Evolutionary conservation across 2,329 filamentous ascomycete genomes (phyloP), one percentile per base, ranked within the genome.

Genomic region (Uncinocarpus reesii): DNA sequence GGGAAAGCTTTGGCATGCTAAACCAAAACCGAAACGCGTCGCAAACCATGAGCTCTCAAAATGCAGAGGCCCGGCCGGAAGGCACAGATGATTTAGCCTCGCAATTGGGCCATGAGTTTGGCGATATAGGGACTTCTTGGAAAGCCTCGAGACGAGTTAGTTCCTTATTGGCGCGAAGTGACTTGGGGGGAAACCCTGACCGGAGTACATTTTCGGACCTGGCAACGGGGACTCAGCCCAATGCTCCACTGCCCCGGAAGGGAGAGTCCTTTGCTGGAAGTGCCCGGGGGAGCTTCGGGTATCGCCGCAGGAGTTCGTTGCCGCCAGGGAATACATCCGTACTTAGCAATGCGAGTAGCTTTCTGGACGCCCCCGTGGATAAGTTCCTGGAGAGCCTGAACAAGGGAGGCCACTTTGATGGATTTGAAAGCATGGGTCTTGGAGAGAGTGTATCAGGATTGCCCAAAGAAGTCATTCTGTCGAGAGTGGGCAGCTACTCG

Each of bases 151-250:
- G 92, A 36, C 79, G 92, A 43, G 84, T 96, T 21, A 98, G 92
- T 69, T 96, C 90, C 13, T 77, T 95, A 67, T 73, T 95, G 46
- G 89, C 89, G 13, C 77, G 90, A 58, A 84, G 86, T 26, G 90
- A 95, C 61, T 71, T 95, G 16, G 90, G 86, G 0, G 83, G 86
- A 7, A 92, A 83, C 13, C 85, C 90, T 55, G 88, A 94, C 56
- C 77, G 85, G 58, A 75, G 81, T 1, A 77, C 81, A n/a, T 93
- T 94, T 60, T 77, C 81, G 23, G 88, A 95, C 42, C 77, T 81
- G 51, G 75, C 78, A 13, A 71, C 71, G 47, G 71, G 67, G 56
- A 68, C 57, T 43, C 66, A 67, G 51, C 57, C 59, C 11, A 62
- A 51, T 37, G 50, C 59, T 13, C 52, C 61, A 35, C 58, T 59